A percentile compares a stretch with the other conserved stretches of the same genome.
Conservation (phyloP, 805 yeast species). For the Wickerhamomyces tratensis region DNA sequence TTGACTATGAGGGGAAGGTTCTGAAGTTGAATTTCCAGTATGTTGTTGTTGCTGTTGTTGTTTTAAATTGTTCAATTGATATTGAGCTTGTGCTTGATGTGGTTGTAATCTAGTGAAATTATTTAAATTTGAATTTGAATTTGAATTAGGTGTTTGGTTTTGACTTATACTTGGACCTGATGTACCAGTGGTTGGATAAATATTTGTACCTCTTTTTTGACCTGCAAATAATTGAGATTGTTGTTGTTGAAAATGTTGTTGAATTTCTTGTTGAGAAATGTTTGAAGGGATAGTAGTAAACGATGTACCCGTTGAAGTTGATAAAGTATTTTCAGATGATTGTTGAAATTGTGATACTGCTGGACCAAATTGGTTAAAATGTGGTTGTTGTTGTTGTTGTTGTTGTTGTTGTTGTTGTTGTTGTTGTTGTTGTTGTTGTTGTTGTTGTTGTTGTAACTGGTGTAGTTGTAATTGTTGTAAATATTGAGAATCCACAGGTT, state of each 20-base stretch:
- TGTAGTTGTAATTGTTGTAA: slow-evolving; percentile 9
- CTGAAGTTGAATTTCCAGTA: no score
- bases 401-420: slow-evolving; percentile 1
- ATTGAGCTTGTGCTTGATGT: slow-evolving; percentile 27
- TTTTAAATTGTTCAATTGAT: slow-evolving; percentile 39
- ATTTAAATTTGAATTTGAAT: slow-evolving; percentile 2
- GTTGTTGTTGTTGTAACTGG: slow-evolving; percentile 19
- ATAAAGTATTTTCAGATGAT: slow-evolving; percentile 9
- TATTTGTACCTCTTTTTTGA: slow-evolving; percentile 11
- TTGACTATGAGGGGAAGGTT: no score
- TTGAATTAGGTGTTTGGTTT: slow-evolving; percentile 1
- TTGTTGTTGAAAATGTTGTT: slow-evolving; percentile 18
- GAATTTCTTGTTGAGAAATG: slow-evolving; percentile 17
- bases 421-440: background rate
- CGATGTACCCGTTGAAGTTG: slow-evolving; percentile 10
- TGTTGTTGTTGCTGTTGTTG: slow-evolving; percentile 27
- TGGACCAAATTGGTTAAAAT: background rate
- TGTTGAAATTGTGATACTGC: slow-evolving; percentile 2
- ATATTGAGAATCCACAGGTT: slow-evolving; percentile 2
- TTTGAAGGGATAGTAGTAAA: slow-evolving; percentile 17
- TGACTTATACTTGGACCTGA: slow-evolving; percentile 2
- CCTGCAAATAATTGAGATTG: slow-evolving; percentile 17
- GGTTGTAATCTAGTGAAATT: slow-evolving; percentile 19
- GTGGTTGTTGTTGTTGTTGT: slow-evolving; percentile 1
- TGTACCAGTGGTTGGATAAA: slow-evolving; percentile 2